Base-by-base conservation (phyloP, 2,329 filamentous ascomycete genomes). In the Paecilomyces dactylethromorphus region DNA sequence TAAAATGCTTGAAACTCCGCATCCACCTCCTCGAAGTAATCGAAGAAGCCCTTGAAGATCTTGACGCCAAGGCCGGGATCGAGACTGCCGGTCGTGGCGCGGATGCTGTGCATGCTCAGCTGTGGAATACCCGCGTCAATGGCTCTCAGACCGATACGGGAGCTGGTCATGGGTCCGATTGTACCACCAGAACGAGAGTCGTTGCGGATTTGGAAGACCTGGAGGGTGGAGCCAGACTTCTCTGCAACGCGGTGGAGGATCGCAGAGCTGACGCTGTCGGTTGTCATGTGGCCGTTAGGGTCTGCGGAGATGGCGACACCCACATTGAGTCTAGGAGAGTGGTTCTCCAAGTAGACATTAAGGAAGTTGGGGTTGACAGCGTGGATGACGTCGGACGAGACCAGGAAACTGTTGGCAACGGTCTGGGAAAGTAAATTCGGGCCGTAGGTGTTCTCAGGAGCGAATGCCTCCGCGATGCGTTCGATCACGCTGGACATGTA, bases 311-410 rank as follows among this genome's bases (percentile, higher is more conserved):
- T 82, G 15, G 87, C 85, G 32, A 97, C 83, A 35, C 94, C 94
- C 32, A 94, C 85, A 72, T 99, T 99, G 57, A 99, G 84, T 59
- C 90, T 84, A 0, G 94, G 93, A 2, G 90, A 82, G 76, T 99
- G 94, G 67, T 90, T 88, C 58, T 90, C 84, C 18, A 97, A 86
- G 77, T 97, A 97, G 29, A 84, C 85, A 63, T 82, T 82, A 0
- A 91, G 78, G 80, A 97, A 99, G 79, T 97, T 97, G 59, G 94
- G 94, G 78, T 97, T 93, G 8, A 92, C 89, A 49, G 93, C 91
- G 76, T 97, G 94, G 4, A 88, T 94, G 58, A 99, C 94, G 71
- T 99, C 94, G 24, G 91, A 91, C 1, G 90, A 95, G 59, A 97
- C 84, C 62, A 97, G 82, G 84, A 97, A 97, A 18, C 90, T 95